phyloP scores from a whole-genome alignment of 1,284 basidiomycete species.

The Apiotrichum gamsii region DNA sequence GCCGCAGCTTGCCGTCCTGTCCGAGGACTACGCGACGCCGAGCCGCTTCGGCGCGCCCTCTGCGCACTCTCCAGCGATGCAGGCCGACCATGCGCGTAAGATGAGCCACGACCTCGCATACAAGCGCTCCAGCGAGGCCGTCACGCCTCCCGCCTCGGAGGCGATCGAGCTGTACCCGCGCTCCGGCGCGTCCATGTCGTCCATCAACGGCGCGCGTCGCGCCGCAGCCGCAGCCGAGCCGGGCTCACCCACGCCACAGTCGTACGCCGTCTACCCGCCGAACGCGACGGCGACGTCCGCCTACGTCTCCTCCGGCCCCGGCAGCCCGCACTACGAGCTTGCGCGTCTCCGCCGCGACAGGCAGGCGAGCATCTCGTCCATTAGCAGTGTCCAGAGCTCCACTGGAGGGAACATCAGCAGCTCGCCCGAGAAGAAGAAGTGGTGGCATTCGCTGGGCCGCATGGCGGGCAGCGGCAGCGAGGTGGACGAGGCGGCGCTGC shows the following conservation, averaged over 20 bases:
- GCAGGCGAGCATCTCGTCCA: constrained; percentile 6
- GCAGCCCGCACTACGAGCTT: constrained; percentile 13
- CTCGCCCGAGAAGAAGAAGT: constrained; percentile 23
- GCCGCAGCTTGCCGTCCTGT: background rate
- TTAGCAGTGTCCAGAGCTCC: background rate
- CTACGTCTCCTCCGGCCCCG: too few species aligned
- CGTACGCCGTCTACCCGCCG: too few species aligned
- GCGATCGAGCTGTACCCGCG: background rate
- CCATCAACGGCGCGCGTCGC: too few species aligned
- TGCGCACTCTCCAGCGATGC: background rate
- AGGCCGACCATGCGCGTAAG: background rate
- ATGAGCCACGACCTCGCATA: background rate
- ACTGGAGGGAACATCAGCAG: background rate
- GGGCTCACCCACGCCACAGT: too few species aligned
- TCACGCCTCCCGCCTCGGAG: background rate
- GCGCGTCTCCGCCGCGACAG: constrained; percentile 15
- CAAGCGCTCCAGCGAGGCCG: background rate
- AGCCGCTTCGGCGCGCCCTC: background rate
- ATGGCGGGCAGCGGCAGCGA: background rate
- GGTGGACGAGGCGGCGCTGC: background rate
- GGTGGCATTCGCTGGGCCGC: constrained; percentile 23
- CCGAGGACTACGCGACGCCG: background rate
- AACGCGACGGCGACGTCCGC: too few species aligned
- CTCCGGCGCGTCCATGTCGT: too few species aligned
- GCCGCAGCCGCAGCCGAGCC: too few species aligned